These are phyloP conservation scores for Debaryomyces prosopidis DNA, from an alignment of 805 yeast species.

Conservation along the genomic window DNA sequence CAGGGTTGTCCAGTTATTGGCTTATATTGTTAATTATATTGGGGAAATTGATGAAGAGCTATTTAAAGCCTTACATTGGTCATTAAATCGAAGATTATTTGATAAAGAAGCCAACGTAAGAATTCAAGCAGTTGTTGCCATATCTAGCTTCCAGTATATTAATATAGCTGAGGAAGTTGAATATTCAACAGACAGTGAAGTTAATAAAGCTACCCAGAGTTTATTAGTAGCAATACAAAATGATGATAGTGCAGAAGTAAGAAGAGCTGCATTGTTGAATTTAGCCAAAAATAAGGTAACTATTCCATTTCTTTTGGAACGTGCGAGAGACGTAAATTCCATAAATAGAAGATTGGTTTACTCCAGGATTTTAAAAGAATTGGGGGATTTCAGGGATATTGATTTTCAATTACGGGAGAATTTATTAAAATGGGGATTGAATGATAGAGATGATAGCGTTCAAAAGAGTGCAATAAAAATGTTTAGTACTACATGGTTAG, in stretches of 20 bases:
- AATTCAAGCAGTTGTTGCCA: slow-evolving; percentile 78
- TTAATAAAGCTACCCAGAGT: slow-evolving; percentile 11
- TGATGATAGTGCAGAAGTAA: slow-evolving; percentile 85
- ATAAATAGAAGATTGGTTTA: slow-evolving; percentile 73
- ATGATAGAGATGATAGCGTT: slow-evolving; percentile 80
- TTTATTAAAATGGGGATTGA: slow-evolving; percentile 79
- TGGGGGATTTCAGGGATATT: slow-evolving; percentile 59
- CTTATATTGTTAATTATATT: slow-evolving; percentile 67
- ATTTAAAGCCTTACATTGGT: slow-evolving; percentile 60
- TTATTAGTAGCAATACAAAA: slow-evolving; percentile 58
- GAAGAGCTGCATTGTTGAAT: slow-evolving; percentile 80
- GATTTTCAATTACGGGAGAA: slow-evolving; percentile 59
- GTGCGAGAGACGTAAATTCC: slow-evolving; percentile 79
- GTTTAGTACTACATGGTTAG: slow-evolving; percentile 74
- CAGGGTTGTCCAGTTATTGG: slow-evolving; percentile 74
- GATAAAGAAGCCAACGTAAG: slow-evolving; percentile 81
- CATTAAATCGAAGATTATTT: slow-evolving; percentile 60
- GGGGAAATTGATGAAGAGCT: slow-evolving; percentile 75
- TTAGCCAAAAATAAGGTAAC: slow-evolving; percentile 57
- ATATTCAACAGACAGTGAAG: slow-evolving; percentile 45
- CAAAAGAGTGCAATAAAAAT: slow-evolving; percentile 68
- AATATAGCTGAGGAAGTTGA: slow-evolving; percentile 32
- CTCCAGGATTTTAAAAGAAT: slow-evolving; percentile 62
- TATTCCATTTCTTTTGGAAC: slow-evolving; percentile 61
- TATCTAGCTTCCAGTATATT: slow-evolving; percentile 69